These are phyloP conservation scores for Geotrichum europaeum DNA, from an alignment of 1,139 yeast genomes.

Conservation along the genomic window DNA sequence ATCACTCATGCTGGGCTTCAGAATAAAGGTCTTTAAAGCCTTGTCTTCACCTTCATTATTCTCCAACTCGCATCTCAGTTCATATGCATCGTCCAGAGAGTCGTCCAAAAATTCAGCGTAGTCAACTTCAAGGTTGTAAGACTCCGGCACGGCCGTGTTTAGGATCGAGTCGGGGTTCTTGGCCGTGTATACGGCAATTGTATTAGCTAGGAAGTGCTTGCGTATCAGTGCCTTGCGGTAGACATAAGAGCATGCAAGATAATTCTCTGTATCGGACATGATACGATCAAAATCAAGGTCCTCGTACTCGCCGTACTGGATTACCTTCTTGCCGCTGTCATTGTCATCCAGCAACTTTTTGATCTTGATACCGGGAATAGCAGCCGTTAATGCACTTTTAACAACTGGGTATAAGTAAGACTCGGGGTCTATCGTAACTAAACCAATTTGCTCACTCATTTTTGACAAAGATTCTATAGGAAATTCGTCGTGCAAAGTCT, in stretches of 20 bases:
- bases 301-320: conserved; percentile 89
- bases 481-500: neutral
- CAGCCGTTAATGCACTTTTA: conserved; percentile 37
- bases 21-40: conserved; percentile 58
- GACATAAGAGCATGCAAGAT: conserved; percentile 72
- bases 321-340: conserved; percentile 34
- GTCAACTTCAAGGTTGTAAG: conserved; percentile 81
- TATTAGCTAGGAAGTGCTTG: conserved; percentile 79
- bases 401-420: conserved; percentile 60
- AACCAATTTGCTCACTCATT: conserved; percentile 3
- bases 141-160: conserved; percentile 58
- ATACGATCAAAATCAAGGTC: conserved; percentile 68
- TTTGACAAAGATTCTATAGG: neutral
- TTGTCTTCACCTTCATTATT: conserved; percentile 36
- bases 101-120: conserved; percentile 95
- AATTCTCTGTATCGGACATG: conserved; percentile 40
- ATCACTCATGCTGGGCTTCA: conserved; percentile 96
- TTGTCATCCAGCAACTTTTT: conserved; percentile 10
- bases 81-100: conserved; percentile 85
- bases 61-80: conserved; percentile 71
- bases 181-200: conserved; percentile 63
- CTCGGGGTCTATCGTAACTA: conserved; percentile 33
- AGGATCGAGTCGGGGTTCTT: conserved; percentile 69
- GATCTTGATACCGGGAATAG: conserved; percentile 3
- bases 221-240: conserved; percentile 79